A percentile compares a stretch with the other conserved stretches of the same genome.
phyloP scores from a whole-genome alignment of 371 early-diverging fungal genomes.

The Mucor indicus region DNA sequence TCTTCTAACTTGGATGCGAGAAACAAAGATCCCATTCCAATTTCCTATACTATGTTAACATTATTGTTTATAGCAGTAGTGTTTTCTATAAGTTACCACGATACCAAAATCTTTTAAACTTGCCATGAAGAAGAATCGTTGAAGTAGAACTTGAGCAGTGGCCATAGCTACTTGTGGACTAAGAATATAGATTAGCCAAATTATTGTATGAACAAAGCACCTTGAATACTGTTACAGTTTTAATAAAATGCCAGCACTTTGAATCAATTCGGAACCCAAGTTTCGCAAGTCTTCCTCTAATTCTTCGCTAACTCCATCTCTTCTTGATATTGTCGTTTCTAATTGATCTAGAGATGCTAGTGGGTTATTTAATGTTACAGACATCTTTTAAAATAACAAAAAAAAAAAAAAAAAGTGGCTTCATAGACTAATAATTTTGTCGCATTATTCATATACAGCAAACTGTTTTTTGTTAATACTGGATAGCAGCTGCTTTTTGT shows the following conservation, averaged over 20 bases:
- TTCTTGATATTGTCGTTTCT: conserved; percentile 61
- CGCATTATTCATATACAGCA: too few relatives aligned
- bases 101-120: conserved; percentile 70
- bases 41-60: conserved; percentile 51
- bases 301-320: conserved; percentile 64
- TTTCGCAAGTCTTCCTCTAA: conserved; percentile 74
- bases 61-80: not conserved
- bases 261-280: conserved; percentile 81
- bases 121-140: conserved; percentile 86
- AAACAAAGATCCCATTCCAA: conserved; percentile 83
- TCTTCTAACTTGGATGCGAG: conserved; percentile 93
- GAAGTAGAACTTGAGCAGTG: conserved; percentile 92
- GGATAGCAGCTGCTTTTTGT: too few relatives aligned
- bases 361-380: conserved; percentile 66
- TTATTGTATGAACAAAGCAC: not conserved
- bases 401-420: too few relatives aligned
- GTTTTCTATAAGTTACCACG: conserved; percentile 44
- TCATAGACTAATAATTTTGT: too few relatives aligned
- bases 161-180: conserved; percentile 95
- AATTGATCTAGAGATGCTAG: conserved; percentile 70
- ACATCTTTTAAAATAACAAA: too few relatives aligned
- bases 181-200: not conserved
- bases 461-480: too few relatives aligned
- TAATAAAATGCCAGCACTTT: conserved; percentile 82
- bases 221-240: conserved; percentile 55